Conservation (phyloP, 2,329 filamentous ascomycete genomes). For the Ophiostoma novo-ulmi region DNA sequence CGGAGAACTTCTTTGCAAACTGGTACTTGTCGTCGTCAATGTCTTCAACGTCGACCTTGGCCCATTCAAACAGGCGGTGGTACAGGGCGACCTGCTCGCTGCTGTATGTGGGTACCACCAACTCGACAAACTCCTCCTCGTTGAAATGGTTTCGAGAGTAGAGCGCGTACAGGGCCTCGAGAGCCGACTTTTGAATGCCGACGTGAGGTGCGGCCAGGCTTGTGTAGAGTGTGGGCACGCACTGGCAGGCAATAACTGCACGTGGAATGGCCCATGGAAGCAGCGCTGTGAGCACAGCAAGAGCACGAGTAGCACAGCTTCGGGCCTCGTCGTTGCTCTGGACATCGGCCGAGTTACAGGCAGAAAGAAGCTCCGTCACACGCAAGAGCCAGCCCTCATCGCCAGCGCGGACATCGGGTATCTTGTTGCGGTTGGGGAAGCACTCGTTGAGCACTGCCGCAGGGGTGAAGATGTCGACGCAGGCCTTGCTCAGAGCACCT, state of each 20-base stretch:
- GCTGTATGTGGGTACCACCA: slow-evolving; percentile 75
- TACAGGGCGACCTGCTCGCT: slow-evolving; percentile 66
- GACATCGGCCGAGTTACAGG: slow-evolving; percentile 63
- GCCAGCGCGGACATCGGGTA: slow-evolving; percentile 66
- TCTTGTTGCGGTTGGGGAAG: slow-evolving; percentile 66
- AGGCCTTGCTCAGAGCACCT: slow-evolving; percentile 76
- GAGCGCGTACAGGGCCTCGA: slow-evolving; percentile 78
- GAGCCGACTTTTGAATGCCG: slow-evolving; percentile 70
- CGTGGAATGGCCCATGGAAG: slow-evolving; percentile 85
- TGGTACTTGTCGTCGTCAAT: slow-evolving; percentile 89
- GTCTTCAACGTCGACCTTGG: slow-evolving; percentile 69
- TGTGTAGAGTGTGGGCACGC: slow-evolving; percentile 64
- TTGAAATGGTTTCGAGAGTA: slow-evolving; percentile 70
- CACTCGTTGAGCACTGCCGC: slow-evolving; percentile 66
- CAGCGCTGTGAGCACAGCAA: slow-evolving; percentile 71
- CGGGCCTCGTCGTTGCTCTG: slow-evolving; percentile 62
- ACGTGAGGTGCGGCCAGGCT: slow-evolving; percentile 66
- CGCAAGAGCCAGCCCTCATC: slow-evolving; percentile 83
- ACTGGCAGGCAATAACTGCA: slow-evolving; percentile 66
- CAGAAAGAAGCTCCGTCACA: slow-evolving; percentile 66
- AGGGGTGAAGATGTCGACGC: slow-evolving; percentile 91
- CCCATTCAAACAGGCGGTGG: slow-evolving; percentile 72
- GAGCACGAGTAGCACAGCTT: slow-evolving; percentile 66
- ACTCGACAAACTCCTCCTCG: slow-evolving; percentile 69
- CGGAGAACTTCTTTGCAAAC: slow-evolving; percentile 87